phyloP scores from a whole-genome alignment of 2,329 filamentous ascomycete genomes.

The Ophiostoma australiae region DNA sequence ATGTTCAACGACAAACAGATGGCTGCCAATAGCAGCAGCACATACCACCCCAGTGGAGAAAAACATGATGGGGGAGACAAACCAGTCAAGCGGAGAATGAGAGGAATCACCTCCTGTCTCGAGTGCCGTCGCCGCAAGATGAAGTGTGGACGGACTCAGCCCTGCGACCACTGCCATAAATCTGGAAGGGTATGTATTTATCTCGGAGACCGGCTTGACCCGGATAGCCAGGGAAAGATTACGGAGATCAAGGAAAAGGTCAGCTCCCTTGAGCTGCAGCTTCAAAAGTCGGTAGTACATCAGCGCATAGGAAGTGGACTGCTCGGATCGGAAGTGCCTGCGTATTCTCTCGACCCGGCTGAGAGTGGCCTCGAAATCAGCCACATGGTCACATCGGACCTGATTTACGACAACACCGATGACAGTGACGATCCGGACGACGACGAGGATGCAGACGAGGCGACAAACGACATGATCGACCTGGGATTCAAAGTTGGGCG shows the following conservation, averaged over 20 bases:
- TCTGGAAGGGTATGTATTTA: constrained; percentile 56
- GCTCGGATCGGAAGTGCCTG: constrained; percentile 18
- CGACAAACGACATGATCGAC: constrained; percentile 61
- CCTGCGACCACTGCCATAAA: constrained; percentile 63
- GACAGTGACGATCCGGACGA: constrained; percentile 7
- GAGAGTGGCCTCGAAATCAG: constrained; percentile 21
- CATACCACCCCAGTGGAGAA: neutral
- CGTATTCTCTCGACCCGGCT: constrained; percentile 47
- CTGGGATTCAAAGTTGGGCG: constrained; percentile 66
- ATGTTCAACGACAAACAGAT: constrained; percentile 22
- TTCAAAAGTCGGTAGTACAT: constrained; percentile 53
- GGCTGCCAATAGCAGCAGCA: neutral
- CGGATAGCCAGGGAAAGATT: constrained; percentile 62
- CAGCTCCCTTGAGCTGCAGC: constrained; percentile 62
- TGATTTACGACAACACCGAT: constrained; percentile 40
- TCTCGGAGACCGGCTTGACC: constrained; percentile 62
- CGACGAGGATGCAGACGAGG: constrained; percentile 34
- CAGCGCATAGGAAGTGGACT: constrained; percentile 22
- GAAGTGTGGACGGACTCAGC: constrained; percentile 69
- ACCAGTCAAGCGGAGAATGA: constrained; percentile 55
- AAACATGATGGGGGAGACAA: constrained; percentile 29
- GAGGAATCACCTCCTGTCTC: constrained; percentile 64
- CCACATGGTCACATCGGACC: constrained; percentile 21
- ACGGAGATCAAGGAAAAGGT: constrained; percentile 77
- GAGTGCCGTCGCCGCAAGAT: constrained; percentile 71